Evolutionary conservation across 169 alveolate genomes (phyloP).

Genomic region (Plasmodium cynomolgi): DNA sequence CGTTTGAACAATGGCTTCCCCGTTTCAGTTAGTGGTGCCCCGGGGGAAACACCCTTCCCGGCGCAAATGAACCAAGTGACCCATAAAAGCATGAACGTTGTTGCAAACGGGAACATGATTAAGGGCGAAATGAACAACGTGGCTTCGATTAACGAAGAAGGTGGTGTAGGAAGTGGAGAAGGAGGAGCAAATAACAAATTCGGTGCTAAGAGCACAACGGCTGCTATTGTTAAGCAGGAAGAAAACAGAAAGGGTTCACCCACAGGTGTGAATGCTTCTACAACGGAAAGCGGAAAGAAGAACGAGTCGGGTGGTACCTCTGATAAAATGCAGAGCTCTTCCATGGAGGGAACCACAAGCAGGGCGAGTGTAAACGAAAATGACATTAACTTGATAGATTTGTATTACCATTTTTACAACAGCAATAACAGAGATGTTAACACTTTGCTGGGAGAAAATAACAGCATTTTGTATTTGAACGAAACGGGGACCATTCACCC

Average conservation of each 20-base stretch:
- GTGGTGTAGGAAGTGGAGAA: neutral
- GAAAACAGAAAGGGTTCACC: conserved; percentile 44
- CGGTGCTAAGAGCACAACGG: neutral
- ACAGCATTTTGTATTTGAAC: conserved; percentile 48
- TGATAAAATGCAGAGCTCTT: neutral
- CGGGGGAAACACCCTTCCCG: neutral
- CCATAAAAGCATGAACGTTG: neutral
- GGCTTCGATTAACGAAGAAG: neutral
- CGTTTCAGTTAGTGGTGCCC: neutral
- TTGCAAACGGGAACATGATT: neutral
- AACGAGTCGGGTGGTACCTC: neutral
- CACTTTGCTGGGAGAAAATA: conserved; percentile 50
- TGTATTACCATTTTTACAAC: conserved; percentile 65
- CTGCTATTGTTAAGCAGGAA: conserved; percentile 33
- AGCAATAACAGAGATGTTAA: conserved; percentile 39
- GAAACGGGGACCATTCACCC: conserved; percentile 54
- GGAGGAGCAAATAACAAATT: neutral
- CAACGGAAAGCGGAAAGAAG: conserved; percentile 31
- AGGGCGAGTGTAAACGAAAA: conserved; percentile 3
- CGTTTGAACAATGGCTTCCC: neutral
- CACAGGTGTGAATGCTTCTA: conserved; percentile 7
- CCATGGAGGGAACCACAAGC: neutral
- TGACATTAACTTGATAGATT: conserved; percentile 56
- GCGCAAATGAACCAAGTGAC: neutral
- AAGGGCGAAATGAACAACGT: neutral